Evolutionary conservation across 345 rosid species (phyloP).

Genomic region (Arabidopsis suecica): DNA sequence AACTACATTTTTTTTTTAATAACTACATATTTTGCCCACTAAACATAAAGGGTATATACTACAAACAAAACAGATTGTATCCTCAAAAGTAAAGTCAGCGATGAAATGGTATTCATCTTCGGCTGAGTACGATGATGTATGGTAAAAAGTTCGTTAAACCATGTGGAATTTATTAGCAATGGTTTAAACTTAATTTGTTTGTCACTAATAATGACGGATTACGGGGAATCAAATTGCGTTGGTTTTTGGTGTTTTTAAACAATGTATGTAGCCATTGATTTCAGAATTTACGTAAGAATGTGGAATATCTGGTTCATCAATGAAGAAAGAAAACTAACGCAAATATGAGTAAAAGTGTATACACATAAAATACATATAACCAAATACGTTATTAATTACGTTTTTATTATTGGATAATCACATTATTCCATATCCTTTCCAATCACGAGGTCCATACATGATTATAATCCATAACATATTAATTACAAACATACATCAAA

Average conservation of each 20-base stretch:
- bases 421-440: conserved; percentile 44
- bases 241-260: neutral
- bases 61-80: neutral
- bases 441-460: conserved; percentile 48
- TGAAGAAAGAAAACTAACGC: neutral
- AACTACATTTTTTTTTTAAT: too few relatives aligned
- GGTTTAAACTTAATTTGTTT: neutral
- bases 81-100: neutral
- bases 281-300: neutral
- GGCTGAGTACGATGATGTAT: neutral
- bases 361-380: neutral
- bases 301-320: neutral
- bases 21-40: neutral
- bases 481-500: conserved; percentile 44
- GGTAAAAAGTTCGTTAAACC: neutral
- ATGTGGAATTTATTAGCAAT: neutral
- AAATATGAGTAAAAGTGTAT: neutral
- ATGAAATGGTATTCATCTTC: neutral
- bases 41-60: neutral
- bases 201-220: neutral
- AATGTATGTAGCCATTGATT: neutral
- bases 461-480: conserved; percentile 34
- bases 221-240: neutral
- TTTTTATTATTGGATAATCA: conserved; percentile 30
- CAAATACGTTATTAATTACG: conserved; percentile 23